These are phyloP conservation scores for Monosporozyma servazzii DNA, from an alignment of 805 yeast genomes.

Conservation along the genomic window DNA sequence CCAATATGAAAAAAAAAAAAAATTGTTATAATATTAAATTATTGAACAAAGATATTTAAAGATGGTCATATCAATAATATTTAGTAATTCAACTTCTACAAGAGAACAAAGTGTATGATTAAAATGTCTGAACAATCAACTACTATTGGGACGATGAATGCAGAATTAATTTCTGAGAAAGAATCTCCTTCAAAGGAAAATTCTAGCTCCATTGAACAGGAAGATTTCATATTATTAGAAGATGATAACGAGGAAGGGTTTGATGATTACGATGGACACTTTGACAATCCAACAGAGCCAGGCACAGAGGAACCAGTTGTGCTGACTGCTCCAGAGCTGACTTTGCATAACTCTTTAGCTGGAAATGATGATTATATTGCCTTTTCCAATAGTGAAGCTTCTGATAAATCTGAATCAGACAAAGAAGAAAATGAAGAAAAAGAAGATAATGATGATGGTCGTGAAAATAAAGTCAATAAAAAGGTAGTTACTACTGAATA, in stretches of 20 bases:
- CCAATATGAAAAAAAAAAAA: too few species aligned
- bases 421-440: slow-evolving; percentile 21
- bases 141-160: neutral
- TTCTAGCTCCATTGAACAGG: neutral
- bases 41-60: too few species aligned
- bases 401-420: slow-evolving; percentile 22
- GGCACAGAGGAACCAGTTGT: slow-evolving; percentile 1
- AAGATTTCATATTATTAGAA: slow-evolving; percentile 3
- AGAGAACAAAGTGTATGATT: too few species aligned
- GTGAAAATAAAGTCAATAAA: slow-evolving; percentile 1
- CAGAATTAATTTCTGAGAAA: too few species aligned
- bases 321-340: neutral
- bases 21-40: too few species aligned
- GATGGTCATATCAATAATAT: too few species aligned
- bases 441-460: slow-evolving; percentile 7
- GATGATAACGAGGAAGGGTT: slow-evolving; percentile 12
- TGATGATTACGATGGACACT: slow-evolving; percentile 24
- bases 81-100: too few species aligned
- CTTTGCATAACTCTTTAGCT: slow-evolving; percentile 3
- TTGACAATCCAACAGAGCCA: slow-evolving; percentile 17
- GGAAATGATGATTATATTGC: slow-evolving; percentile 36
- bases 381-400: slow-evolving; percentile 30
- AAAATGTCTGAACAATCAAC: neutral
- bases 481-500: slow-evolving; percentile 15
- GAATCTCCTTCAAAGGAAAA: slow-evolving; percentile 1